Conservation (phyloP, 78 protist genomes). For the Anaeramoeba flamelloides region DNA sequence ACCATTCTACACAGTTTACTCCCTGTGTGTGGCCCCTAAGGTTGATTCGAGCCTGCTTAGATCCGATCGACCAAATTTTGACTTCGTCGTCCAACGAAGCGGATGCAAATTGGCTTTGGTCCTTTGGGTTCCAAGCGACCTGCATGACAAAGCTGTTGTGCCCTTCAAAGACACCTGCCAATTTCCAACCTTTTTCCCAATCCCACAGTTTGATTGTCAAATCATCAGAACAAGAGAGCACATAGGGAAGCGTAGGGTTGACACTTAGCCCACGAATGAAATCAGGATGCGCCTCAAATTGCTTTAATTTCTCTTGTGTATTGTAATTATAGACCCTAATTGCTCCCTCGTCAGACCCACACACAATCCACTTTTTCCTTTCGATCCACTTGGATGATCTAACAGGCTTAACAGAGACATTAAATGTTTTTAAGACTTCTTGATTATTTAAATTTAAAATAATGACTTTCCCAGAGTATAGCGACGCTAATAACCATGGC, state of each 20-base stretch:
- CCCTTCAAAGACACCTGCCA: conserved; percentile 72
- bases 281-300: conserved; percentile 87
- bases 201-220: conserved; percentile 83
- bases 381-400: conserved; percentile 73
- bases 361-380: conserved; percentile 86
- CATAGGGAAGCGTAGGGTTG: too few relatives aligned
- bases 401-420: conserved; percentile 28
- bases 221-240: conserved; percentile 87
- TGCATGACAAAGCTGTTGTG: conserved; percentile 93
- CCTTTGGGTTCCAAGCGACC: conserved; percentile 70
- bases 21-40: conserved; percentile 96
- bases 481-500: conserved; percentile 75
- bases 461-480: conserved; percentile 79
- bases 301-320: conserved; percentile 78
- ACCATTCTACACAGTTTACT: conserved; percentile 84
- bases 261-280: too few relatives aligned
- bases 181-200: conserved; percentile 79
- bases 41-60: conserved; percentile 70
- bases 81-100: conserved; percentile 90
- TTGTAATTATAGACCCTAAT: conserved; percentile 83
- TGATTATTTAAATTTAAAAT: conserved; percentile 62
- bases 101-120: conserved; percentile 82
- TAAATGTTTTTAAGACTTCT: not conserved
- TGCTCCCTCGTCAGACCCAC: conserved; percentile 61
- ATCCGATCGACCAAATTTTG: conserved; percentile 74